Evolutionary conservation across 2,329 filamentous ascomycete species (phyloP).

Genomic region (Apiospora aurea): DNA sequence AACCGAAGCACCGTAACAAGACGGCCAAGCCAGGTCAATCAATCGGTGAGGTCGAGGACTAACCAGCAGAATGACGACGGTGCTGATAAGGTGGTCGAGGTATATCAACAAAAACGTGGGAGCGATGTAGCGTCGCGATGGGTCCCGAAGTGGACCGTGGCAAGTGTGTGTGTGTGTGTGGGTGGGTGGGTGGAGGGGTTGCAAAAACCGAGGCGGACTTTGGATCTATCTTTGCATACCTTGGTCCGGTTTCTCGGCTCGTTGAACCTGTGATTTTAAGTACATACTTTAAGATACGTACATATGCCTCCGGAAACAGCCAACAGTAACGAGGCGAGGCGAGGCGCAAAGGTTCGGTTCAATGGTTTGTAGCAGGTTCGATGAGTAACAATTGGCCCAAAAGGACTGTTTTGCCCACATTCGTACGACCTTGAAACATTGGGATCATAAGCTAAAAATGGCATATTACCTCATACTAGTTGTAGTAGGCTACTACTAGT

Average conservation of each 20-base stretch:
- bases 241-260: not conserved
- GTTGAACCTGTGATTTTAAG: not conserved
- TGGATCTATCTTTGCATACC: not conserved
- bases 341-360: not conserved
- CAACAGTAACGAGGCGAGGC: too few species aligned
- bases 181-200: not conserved
- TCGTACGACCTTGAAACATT: not conserved
- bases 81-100: not conserved
- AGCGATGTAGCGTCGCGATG: not conserved
- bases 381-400: not conserved
- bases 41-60: not conserved
- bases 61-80: conserved; percentile 11
- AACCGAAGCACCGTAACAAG: not conserved
- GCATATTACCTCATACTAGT: conserved; percentile 6
- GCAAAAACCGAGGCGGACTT: not conserved
- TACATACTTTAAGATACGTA: not conserved
- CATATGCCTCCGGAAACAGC: too few species aligned
- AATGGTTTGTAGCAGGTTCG: not conserved
- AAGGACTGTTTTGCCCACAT: not conserved
- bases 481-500: not conserved
- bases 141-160: not conserved
- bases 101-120: not conserved
- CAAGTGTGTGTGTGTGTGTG: not conserved
- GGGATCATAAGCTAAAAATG: not conserved
- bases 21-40: not conserved